These are phyloP conservation scores for Cladosporium sp. DNA, from an alignment of 2,329 filamentous ascomycete species.

Conservation along the genomic window DNA sequence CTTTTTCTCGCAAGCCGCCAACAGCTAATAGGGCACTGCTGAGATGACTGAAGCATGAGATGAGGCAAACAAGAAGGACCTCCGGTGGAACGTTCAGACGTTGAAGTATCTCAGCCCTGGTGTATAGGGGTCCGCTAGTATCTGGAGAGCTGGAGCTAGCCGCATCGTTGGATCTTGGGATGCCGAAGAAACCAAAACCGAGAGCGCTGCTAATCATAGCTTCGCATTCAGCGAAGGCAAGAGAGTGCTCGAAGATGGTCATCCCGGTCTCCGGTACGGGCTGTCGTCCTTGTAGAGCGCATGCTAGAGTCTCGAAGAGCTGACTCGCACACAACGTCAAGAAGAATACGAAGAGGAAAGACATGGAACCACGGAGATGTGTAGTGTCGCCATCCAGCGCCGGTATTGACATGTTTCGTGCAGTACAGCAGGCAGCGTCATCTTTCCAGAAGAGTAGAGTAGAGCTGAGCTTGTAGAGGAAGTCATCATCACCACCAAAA, in stretches of 20 bases:
- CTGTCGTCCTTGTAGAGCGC: conserved; percentile 80
- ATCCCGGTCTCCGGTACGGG: conserved; percentile 87
- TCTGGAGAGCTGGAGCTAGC: conserved; percentile 32
- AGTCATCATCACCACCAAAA: conserved; percentile 62
- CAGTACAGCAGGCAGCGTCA: conserved; percentile 73
- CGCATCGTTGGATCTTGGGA: conserved; percentile 47
- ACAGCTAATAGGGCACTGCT: conserved; percentile 82
- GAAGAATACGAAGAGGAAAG: conserved; percentile 74
- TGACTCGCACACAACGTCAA: conserved; percentile 71
- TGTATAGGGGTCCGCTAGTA: conserved; percentile 31
- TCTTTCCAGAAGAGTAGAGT: conserved; percentile 71
- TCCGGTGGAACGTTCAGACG: conserved; percentile 88
- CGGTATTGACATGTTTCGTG: conserved; percentile 69
- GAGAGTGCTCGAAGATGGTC: conserved; percentile 93
- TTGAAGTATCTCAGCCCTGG: conserved; percentile 60
- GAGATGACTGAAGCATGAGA: conserved; percentile 88
- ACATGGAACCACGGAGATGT: conserved; percentile 72
- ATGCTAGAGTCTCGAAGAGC: conserved; percentile 85
- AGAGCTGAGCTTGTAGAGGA: conserved; percentile 73
- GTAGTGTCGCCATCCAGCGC: conserved; percentile 51
- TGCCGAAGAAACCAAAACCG: conserved; percentile 69
- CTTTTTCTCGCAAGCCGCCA: conserved; percentile 74
- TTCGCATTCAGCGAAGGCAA: conserved; percentile 95
- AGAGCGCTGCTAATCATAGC: conserved; percentile 80
- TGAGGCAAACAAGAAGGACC: conserved; percentile 78